Conservation (phyloP, 371 early-diverging fungal genomes). For the Mucor piriformis region DNA sequence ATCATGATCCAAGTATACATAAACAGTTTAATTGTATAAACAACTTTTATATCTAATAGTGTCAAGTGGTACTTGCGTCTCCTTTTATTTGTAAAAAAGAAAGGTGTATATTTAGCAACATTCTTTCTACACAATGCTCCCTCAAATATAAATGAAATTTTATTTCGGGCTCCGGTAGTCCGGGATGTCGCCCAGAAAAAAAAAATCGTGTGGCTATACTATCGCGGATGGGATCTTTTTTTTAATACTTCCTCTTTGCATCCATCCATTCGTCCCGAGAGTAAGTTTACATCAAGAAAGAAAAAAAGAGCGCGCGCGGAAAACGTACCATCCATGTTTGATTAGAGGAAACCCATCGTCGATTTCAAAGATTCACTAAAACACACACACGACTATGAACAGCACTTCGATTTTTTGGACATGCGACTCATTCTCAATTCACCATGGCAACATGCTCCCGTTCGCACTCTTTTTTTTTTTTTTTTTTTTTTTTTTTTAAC, state of each 20-base stretch:
- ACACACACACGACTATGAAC: neutral
- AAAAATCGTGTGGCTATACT: too few species aligned
- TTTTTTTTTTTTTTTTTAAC: neutral
- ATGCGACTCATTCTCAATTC: neutral
- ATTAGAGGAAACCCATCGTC: too few species aligned
- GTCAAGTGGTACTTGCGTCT: too few species aligned
- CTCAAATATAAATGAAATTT: too few species aligned
- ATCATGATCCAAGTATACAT: neutral
- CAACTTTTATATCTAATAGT: neutral
- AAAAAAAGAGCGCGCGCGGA: neutral
- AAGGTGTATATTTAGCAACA: too few species aligned
- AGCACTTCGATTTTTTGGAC: neutral
- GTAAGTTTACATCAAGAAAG: slow-evolving; percentile 15
- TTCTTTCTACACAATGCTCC: too few species aligned
- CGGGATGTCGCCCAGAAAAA: too few species aligned
- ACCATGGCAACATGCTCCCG: too few species aligned
- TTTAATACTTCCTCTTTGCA: slow-evolving; percentile 36
- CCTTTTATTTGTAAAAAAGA: neutral
- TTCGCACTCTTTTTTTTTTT: too few species aligned
- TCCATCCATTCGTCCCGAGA: slow-evolving; percentile 39
- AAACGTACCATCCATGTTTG: slow-evolving; percentile 19
- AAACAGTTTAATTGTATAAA: neutral
- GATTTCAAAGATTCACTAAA: too few species aligned
- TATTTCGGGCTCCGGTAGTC: too few species aligned
- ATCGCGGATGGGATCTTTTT: neutral